Evolutionary conservation across 257 asterid genomes (phyloP).

Genomic region (Capsicum chinense): DNA sequence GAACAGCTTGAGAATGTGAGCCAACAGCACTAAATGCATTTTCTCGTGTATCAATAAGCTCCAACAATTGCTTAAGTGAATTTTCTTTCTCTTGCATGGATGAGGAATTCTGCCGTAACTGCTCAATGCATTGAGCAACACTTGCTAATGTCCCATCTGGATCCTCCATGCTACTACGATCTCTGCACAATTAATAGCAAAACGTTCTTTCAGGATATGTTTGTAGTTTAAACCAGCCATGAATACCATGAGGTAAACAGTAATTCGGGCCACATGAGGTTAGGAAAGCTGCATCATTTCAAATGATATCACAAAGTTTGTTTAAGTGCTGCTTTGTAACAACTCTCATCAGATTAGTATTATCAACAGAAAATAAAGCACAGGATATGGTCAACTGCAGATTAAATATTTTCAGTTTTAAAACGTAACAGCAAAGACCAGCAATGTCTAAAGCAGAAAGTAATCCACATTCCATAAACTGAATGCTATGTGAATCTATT

Average conservation of each 20-base stretch:
- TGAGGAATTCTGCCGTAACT: constrained; percentile 84
- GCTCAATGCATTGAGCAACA: constrained; percentile 96
- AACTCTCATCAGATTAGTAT: constrained; percentile 3
- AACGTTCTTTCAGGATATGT: constrained; percentile 21
- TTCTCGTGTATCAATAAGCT: constrained; percentile 79
- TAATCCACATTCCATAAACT: constrained; percentile 7
- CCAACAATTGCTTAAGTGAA: constrained; percentile 78
- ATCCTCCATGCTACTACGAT: constrained; percentile 95
- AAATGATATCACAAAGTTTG: not conserved
- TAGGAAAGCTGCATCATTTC: constrained; percentile 3
- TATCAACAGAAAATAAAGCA: constrained; percentile 15
- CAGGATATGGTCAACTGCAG: not conserved
- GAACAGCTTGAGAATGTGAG: constrained; percentile 99
- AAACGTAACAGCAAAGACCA: not conserved
- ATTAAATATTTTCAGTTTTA: not conserved
- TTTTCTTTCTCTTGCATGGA: constrained; percentile 81
- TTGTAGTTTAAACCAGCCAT: constrained; percentile 31
- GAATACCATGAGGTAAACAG: not conserved
- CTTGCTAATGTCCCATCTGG: constrained; percentile 97
- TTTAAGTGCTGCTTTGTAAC: not conserved
- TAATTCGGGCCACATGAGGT: not conserved
- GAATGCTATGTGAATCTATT: not conserved
- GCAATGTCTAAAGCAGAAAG: constrained; percentile 2
- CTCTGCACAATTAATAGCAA: constrained; percentile 54
- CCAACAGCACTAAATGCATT: constrained; percentile 96